These are phyloP conservation scores for Allium cepa DNA, from an alignment of 106 monocot species.

Conservation along the genomic window DNA sequence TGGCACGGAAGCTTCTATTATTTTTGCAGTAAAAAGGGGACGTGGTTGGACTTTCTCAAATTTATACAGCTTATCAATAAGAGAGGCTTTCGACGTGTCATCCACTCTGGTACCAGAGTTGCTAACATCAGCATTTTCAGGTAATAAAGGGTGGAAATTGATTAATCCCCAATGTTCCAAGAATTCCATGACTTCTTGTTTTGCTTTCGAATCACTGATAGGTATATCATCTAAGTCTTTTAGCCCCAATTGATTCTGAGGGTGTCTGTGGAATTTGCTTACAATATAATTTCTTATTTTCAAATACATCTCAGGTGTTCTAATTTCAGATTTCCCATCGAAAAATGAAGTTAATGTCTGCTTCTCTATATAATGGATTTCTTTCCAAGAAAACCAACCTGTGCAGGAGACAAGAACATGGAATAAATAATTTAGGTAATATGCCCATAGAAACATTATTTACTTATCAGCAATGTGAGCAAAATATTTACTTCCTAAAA, in stretches of 20 bases:
- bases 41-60: conserved; percentile 46
- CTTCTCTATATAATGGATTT: conserved; percentile 70
- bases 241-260: conserved; percentile 43
- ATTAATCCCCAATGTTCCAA: conserved; percentile 96
- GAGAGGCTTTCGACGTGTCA: conserved; percentile 18
- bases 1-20: conserved; percentile 22
- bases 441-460: not conserved
- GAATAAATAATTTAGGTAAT: not conserved
- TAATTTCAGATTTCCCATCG: conserved; percentile 68
- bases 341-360: conserved; percentile 73
- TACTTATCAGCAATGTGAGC: no score
- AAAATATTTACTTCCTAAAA: no score
- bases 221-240: conserved; percentile 54
- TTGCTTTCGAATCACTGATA: conserved; percentile 46
- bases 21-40: conserved; percentile 18
- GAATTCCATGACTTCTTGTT: conserved; percentile 78
- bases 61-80: conserved; percentile 65
- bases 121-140: conserved; percentile 20
- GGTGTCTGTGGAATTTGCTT: conserved; percentile 65
- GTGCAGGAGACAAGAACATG: conserved; percentile 1
- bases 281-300: conserved; percentile 76
- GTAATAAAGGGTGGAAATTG: conserved; percentile 89
- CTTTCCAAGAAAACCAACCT: conserved; percentile 98
- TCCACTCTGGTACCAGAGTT: conserved; percentile 13
- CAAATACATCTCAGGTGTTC: conserved; percentile 70